phyloP scores from a whole-genome alignment of 192 early-diverging fungal species.

The Linnemannia zychae region DNA sequence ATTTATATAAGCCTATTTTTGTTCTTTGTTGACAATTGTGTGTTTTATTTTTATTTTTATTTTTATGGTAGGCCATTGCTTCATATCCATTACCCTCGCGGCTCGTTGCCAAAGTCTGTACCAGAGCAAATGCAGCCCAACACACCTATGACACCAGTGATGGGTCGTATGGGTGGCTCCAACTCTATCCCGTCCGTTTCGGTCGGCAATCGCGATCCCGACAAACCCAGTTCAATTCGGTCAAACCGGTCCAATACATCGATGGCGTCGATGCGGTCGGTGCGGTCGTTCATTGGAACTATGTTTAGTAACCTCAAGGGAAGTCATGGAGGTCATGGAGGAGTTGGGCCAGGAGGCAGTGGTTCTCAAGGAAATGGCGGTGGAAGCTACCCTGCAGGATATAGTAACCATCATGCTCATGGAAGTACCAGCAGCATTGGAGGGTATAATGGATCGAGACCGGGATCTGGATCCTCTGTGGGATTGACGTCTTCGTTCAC shows the following conservation, averaged over 20 bases:
- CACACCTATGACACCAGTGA: constrained; percentile 31
- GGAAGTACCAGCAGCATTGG: constrained; percentile 55
- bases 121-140: constrained; percentile 52
- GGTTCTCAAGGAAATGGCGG: constrained; percentile 12
- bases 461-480: constrained; percentile 48
- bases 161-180: constrained; percentile 25
- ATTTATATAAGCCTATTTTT: background rate
- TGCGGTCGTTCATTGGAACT: constrained; percentile 46
- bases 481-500: constrained; percentile 39
- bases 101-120: constrained; percentile 41
- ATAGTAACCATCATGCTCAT: constrained; percentile 44
- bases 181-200: constrained; percentile 25
- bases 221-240: constrained; percentile 54
- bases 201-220: constrained; percentile 2
- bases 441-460: constrained; percentile 42
- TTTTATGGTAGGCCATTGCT: constrained; percentile 35
- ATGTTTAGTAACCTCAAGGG: constrained; percentile 54
- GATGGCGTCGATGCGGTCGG: constrained; percentile 53
- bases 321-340: constrained; percentile 16
- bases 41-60: background rate
- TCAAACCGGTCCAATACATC: constrained; percentile 43
- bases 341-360: constrained; percentile 10
- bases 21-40: background rate
- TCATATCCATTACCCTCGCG: constrained; percentile 53
- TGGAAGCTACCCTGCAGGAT: constrained; percentile 33